phyloP scores from a whole-genome alignment of 345 rosid genomes.

The Moricandia moricandioides region DNA sequence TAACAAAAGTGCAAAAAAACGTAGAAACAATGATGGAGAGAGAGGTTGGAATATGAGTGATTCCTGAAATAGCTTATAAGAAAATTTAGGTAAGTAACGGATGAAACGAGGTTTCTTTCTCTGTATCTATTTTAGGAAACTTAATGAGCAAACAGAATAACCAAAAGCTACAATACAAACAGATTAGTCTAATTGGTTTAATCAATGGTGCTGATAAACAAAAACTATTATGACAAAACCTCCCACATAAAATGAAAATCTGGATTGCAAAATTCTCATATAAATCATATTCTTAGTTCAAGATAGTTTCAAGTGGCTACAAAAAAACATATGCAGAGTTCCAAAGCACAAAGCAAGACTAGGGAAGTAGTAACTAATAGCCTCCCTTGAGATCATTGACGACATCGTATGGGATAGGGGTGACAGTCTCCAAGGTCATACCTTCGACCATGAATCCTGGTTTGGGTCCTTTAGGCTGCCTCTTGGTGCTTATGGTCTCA shows the following conservation, averaged over 20 bases:
- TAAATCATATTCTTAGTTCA: neutral
- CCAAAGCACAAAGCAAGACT: neutral
- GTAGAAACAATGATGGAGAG: neutral
- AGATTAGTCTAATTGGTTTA: neutral
- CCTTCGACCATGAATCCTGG: neutral
- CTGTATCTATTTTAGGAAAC: neutral
- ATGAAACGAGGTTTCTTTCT: neutral
- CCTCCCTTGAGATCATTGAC: neutral
- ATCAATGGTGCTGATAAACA: neutral
- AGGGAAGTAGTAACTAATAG: neutral
- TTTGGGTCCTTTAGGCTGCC: neutral
- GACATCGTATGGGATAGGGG: neutral
- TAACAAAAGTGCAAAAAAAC: neutral
- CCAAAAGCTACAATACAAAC: neutral
- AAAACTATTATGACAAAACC: neutral
- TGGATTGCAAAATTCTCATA: neutral
- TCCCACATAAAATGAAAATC: neutral
- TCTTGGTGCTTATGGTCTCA: neutral
- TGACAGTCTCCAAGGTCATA: neutral
- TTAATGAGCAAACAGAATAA: neutral
- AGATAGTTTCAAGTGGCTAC: neutral
- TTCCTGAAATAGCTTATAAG: neutral
- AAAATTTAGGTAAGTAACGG: neutral
- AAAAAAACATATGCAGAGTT: neutral
- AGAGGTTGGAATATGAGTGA: neutral